Base-by-base conservation (phyloP, 73 alveolate genomes). In the Urostyla sp. region DNA sequence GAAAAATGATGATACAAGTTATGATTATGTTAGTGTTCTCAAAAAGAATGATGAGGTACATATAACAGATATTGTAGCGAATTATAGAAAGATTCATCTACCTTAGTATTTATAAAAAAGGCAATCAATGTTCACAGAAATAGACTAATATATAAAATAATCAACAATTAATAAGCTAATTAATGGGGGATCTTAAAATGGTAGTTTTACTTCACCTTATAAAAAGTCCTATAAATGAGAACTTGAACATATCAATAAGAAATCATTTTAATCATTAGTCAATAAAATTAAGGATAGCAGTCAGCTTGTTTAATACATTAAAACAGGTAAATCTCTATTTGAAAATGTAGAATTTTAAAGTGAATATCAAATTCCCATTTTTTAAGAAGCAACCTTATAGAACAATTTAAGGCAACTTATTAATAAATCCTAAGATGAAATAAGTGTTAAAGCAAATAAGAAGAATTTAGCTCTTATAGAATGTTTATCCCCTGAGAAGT, bases 351-450 rank as follows among this genome's bases (percentile, higher is more conserved):
- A 53, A 1, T 18, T 40, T 3, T 3, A 46, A 6, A 24, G 46
- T 24, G 83, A 69, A 23, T 69, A 69, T 69, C 83, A 69, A 38
- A 49, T 69, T 10, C 83, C 83, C 24, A 69, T 69, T 27, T 69
- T 69, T 21, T 23, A 49, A 48, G 83, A 69, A 55, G 4, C 24
- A 16, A 49, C 20, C 27, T 35, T 69, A 2, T 46, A 49, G 32
- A 1, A 24, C 2, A 44, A 34, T 37, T 24, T 69, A 44, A 18
- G 34, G 48, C 72, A 69, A 11, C 24, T 69, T 6, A 49, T 69
- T 4, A 49, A 48, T 27, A 69, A 69, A 31, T 46, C 72, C 27
- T 24, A 48, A 49, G 55, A 48, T 48, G 83, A 69, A 23, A 49
- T 69, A 7, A 69, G 83, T 27, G 83, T 69, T 24, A 69, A 69